Evolutionary conservation across 1,284 basidiomycete genomes (phyloP).

Genomic region (Ganoderma leucocontextum): DNA sequence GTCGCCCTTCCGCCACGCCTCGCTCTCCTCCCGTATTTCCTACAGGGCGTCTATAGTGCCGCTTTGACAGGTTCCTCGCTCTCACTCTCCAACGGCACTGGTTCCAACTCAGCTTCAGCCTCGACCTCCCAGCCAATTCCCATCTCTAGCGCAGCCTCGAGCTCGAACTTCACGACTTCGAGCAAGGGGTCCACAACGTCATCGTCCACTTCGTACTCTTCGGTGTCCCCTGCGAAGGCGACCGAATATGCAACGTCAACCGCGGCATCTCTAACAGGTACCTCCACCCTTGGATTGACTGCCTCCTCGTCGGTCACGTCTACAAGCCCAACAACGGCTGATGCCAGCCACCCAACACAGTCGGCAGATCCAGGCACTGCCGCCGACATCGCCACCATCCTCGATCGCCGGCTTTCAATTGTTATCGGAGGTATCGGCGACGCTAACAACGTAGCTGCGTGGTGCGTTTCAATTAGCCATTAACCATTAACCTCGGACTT

Average conservation of each 20-base stretch:
- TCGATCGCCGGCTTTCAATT: slow-evolving; percentile 34
- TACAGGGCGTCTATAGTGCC: background rate
- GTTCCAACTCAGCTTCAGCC: background rate
- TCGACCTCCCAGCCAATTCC: background rate
- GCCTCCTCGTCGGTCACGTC: background rate
- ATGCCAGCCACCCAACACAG: slow-evolving; percentile 18
- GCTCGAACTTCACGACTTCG: background rate
- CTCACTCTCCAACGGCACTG: background rate
- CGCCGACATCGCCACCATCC: slow-evolving; percentile 34
- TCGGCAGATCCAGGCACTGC: slow-evolving; percentile 22
- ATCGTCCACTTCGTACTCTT: background rate
- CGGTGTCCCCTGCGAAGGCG: background rate
- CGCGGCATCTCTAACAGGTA: background rate
- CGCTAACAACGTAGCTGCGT: slow-evolving; percentile 10
- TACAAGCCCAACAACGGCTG: background rate
- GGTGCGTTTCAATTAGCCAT: slow-evolving; percentile 1
- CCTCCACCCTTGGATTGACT: background rate
- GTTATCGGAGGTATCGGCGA: slow-evolving; percentile 31
- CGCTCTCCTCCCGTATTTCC: slow-evolving; percentile 9
- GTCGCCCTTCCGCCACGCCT: background rate
- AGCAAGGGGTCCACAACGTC: background rate
- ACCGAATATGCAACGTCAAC: background rate
- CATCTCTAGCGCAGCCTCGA: background rate
- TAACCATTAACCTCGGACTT: background rate
- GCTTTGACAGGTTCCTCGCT: background rate